phyloP scores from a whole-genome alignment of 2,329 filamentous ascomycete species.

The Colletotrichum brevisporum region DNA sequence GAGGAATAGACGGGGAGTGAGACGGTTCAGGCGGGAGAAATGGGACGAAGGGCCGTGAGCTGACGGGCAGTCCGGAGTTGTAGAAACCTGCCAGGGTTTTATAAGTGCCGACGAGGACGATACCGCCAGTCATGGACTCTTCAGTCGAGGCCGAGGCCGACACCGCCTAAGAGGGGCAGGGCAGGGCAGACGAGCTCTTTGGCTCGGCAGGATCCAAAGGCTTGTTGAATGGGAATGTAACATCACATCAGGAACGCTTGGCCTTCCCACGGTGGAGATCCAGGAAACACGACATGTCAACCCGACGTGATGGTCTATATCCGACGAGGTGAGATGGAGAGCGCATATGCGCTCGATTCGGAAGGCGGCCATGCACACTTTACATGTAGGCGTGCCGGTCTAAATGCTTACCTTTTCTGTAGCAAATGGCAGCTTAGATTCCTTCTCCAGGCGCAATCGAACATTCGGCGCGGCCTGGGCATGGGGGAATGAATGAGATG shows the following conservation, averaged over 20 bases:
- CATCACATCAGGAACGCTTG: neutral
- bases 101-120: neutral
- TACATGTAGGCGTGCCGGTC: too few species aligned
- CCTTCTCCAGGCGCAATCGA: too few species aligned
- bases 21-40: constrained; percentile 14
- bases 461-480: too few species aligned
- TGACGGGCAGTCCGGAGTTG: neutral
- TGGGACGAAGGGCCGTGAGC: constrained; percentile 8
- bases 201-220: neutral
- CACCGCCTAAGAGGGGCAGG: neutral
- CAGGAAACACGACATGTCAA: too few species aligned
- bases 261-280: too few species aligned
- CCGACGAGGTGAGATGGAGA: too few species aligned
- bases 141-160: constrained; percentile 1
- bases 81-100: neutral
- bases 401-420: too few species aligned
- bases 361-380: too few species aligned
- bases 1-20: neutral
- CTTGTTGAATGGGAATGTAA: neutral
- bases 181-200: neutral
- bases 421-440: too few species aligned
- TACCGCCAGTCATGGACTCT: neutral
- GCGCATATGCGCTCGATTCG: too few species aligned
- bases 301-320: too few species aligned
- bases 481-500: too few species aligned